Base-by-base conservation (phyloP, 495 filamentous ascomycete species). In the Penicillium maclennaniae region DNA sequence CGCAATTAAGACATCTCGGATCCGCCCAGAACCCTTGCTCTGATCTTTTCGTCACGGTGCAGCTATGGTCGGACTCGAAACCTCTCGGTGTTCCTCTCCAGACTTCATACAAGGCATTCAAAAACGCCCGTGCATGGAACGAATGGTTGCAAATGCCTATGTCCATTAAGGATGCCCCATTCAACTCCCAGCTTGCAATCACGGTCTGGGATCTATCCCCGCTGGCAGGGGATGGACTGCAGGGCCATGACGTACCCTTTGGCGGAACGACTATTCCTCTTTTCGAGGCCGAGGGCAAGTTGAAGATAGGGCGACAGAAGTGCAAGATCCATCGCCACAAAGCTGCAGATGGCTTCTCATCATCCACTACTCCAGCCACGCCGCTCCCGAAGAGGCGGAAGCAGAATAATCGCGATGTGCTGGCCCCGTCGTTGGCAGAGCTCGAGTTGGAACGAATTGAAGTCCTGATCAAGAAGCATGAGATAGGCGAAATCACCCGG, bases 131-230 rank as follows among this genome's bases (percentile, higher is more conserved):
- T 60, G 80, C 73, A 62, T 99, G 93, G 93, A 92, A 92, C 65
- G 93, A 99, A 73, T 99, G 95, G 95, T 80, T 99, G 25, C 83
- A 83, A 10, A 70, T 99, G 43, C 92, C 95, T 12, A 82, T 96
- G 61, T 79, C 79, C 2, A 91, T 96, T 57, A 84, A 88, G 42
- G 84, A 85, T 44, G 79, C 92, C 4, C 91, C 92, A 19, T 71
- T 87, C 25, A 85, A 84, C 52, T 81, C 90, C 2, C 88, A 90
- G 60, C 79, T 99, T 26, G 93, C 95, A 10, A 88, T 99, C 42
- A 99, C 93, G 10, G 71, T 97, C 48, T 97, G 93, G 95, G 93
- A 99, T 62, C 67, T 97, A 20, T 93, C 89, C 6, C 90, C 92
- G 4, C 81, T 85, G 17, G 83, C 84, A 26, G 81, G 84, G 31